phyloP scores from a whole-genome alignment of 2,329 filamentous ascomycete species.

The Cercospora sp. region DNA sequence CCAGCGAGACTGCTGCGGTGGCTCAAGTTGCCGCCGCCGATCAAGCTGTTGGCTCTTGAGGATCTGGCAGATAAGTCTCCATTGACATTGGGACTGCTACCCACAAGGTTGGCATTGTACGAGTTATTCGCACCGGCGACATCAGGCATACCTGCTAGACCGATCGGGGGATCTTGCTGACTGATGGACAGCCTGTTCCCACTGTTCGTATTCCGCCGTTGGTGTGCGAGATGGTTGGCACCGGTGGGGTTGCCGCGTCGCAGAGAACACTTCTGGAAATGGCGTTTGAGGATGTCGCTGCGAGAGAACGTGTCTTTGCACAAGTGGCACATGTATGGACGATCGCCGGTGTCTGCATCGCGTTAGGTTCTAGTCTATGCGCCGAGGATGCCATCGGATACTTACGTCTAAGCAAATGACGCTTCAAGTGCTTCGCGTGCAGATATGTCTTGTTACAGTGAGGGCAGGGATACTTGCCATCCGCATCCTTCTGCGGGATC shows the following conservation, averaged over 20 bases:
- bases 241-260: conserved; percentile 93
- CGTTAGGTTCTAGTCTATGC: conserved; percentile 34
- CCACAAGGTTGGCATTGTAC: conserved; percentile 35
- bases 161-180: conserved; percentile 40
- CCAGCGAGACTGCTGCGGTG: conserved; percentile 38
- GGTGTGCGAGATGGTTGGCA: conserved; percentile 86
- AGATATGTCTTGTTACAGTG: conserved; percentile 98
- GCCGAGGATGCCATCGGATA: conserved; percentile 34
- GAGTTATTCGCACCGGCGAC: conserved; percentile 32
- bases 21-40: conserved; percentile 42
- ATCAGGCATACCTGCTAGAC: conserved; percentile 39
- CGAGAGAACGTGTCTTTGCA: conserved; percentile 98
- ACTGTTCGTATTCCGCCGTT: conserved; percentile 51
- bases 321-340: conserved; percentile 95
- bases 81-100: conserved; percentile 40
- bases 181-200: conserved; percentile 39
- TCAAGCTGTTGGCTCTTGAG: conserved; percentile 52
- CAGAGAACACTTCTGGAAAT: conserved; percentile 99
- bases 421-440: conserved; percentile 95
- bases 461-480: conserved; percentile 96
- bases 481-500: conserved; percentile 90
- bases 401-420: conserved; percentile 94
- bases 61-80: conserved; percentile 49
- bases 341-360: conserved; percentile 83
- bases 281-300: conserved; percentile 96